phyloP scores from a whole-genome alignment of 1,139 yeast genomes.

The Magnusiomyces ingens region DNA sequence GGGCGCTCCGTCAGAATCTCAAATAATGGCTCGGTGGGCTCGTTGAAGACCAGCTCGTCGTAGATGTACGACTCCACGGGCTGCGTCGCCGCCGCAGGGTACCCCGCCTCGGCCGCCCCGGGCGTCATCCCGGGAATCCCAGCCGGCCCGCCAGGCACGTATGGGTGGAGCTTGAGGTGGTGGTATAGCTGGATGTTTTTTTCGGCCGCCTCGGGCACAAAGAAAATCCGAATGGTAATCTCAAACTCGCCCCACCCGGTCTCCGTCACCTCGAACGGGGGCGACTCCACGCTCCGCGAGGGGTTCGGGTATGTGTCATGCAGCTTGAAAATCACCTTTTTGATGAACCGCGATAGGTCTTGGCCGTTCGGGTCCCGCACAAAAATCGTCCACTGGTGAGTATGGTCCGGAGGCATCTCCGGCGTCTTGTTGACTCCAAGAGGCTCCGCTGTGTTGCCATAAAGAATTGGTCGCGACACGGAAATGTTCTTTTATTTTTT shows the following conservation, averaged over 20 bases:
- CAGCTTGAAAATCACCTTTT: conserved; percentile 85
- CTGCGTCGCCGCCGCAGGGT: conserved; percentile 15
- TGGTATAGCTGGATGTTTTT: conserved; percentile 83
- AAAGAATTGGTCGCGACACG: conserved; percentile 74
- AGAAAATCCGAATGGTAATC: conserved; percentile 77
- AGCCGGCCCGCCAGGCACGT: conserved; percentile 36
- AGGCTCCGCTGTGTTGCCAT: conserved; percentile 82
- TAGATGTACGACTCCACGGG: conserved; percentile 64
- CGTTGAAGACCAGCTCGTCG: conserved; percentile 91
- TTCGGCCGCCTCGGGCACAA: conserved; percentile 79
- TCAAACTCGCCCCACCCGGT: conserved; percentile 99
- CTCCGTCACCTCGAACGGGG: conserved; percentile 93
- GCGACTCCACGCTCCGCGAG: conserved; percentile 72
- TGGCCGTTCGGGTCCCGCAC: conserved; percentile 70
- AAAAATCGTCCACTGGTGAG: conserved; percentile 94
- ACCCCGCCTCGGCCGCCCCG: conserved; percentile 9
- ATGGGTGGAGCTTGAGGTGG: conserved; percentile 87
- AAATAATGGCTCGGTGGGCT: conserved; percentile 87
- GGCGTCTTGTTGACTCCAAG: conserved; percentile 56
- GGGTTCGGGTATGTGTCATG: conserved; percentile 92
- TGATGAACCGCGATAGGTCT: conserved; percentile 76
- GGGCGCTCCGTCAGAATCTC: conserved; percentile 70
- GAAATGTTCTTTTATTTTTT: conserved; percentile 46
- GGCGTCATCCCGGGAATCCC: conserved; percentile 20
- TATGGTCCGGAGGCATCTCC: conserved; percentile 79